Evolutionary conservation across 345 rosid species (phyloP).

Genomic region (Linum tenue): DNA sequence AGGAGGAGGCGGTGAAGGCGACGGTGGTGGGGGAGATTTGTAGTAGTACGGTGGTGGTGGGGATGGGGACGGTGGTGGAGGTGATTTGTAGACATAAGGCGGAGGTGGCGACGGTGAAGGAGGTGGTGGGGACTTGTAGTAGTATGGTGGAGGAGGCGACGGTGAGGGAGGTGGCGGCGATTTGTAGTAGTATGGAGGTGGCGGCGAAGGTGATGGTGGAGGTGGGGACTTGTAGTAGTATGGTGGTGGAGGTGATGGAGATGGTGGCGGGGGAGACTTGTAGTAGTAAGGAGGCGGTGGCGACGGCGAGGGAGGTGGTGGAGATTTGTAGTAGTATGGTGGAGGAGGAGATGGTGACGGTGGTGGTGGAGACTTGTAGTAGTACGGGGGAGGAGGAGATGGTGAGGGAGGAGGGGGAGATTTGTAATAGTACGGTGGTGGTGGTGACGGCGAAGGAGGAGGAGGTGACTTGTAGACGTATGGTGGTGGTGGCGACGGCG

Average conservation of each 20-base stretch:
- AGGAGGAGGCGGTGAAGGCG: conserved; percentile 31
- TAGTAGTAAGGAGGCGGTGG: conserved; percentile 9
- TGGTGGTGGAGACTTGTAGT: conserved; percentile 1
- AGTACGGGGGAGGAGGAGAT: conserved; percentile 18
- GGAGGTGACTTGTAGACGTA: too few species aligned
- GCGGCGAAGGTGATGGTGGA: neutral
- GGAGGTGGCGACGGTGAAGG: conserved; percentile 32
- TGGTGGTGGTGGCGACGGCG: too few species aligned
- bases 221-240: conserved; percentile 31
- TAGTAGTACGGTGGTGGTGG: conserved; percentile 20
- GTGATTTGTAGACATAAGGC: conserved; percentile 23
- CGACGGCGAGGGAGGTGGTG: conserved; percentile 17
- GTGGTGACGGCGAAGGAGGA: conserved; percentile 10
- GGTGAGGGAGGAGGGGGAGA: neutral
- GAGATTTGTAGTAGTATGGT: conserved; percentile 8
- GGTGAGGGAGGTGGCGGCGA: conserved; percentile 9
- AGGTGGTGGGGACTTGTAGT: conserved; percentile 37
- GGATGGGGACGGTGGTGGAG: conserved; percentile 19
- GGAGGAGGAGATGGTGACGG: conserved; percentile 14
- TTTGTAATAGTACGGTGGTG: conserved; percentile 8
- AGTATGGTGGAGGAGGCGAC: conserved; percentile 9
- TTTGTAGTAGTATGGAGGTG: conserved; percentile 7
- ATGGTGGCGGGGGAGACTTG: conserved; percentile 29
- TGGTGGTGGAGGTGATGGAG: conserved; percentile 16
- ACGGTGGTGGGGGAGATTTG: conserved; percentile 35